phyloP scores from a whole-genome alignment of 306 rosid species.

The Cucurbita ficifolia region DNA sequence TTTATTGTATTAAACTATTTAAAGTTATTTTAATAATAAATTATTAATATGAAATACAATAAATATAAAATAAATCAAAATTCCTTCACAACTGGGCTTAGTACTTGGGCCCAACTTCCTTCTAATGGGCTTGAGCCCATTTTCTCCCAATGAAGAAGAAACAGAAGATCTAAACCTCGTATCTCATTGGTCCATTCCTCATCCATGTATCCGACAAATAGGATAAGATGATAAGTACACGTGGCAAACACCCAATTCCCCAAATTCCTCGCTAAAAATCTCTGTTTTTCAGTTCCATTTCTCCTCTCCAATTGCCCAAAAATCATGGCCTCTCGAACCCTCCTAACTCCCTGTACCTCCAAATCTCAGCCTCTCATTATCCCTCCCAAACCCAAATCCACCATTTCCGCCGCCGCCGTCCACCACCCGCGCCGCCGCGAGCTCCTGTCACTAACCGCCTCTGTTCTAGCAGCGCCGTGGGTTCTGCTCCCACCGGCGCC shows the following conservation, averaged over 20 bases:
- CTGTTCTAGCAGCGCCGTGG: constrained; percentile 21
- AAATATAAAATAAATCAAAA: too few relatives aligned
- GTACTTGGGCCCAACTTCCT: not conserved
- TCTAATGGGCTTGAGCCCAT: not conserved
- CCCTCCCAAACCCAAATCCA: constrained; percentile 31
- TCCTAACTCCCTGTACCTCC: constrained; percentile 60
- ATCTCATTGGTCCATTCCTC: not conserved
- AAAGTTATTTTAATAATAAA: too few relatives aligned
- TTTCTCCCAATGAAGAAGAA: not conserved
- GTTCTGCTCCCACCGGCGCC: constrained; percentile 21
- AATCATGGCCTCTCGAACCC: constrained; percentile 69
- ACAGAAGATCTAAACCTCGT: not conserved
- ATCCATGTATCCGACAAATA: not conserved
- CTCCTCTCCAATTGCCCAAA: not conserved
- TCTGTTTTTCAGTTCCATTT: not conserved
- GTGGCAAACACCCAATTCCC: constrained; percentile 48
- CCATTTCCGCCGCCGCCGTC: constrained; percentile 1
- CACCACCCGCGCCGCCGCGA: constrained; percentile 47
- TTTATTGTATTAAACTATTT: too few relatives aligned
- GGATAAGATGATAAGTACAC: constrained; percentile 95
- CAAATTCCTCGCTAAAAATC: constrained; percentile 7
- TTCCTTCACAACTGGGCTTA: not conserved
- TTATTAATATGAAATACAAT: too few relatives aligned
- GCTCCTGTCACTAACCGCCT: constrained; percentile 36
- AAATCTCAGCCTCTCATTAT: constrained; percentile 44